A percentile compares a stretch with the other conserved stretches of the same genome.
Conservation (phyloP, 2,329 filamentous ascomycete species). For the Periconia sp. region DNA sequence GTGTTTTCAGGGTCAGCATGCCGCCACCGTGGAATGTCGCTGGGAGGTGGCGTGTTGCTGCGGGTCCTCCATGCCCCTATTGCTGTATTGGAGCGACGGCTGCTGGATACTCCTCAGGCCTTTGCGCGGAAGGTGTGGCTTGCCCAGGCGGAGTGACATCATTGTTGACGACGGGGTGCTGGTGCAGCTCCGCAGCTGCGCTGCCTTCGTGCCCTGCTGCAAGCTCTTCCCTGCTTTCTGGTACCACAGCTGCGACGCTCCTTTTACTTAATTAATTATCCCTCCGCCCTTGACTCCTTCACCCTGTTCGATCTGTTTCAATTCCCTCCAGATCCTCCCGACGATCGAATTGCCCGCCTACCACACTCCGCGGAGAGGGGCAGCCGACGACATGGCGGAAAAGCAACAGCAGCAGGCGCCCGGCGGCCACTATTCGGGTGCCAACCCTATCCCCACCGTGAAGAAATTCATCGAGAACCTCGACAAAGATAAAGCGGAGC, state of each 20-base stretch:
- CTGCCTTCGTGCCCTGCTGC: constrained; percentile 10
- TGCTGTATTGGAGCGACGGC: too few relatives aligned
- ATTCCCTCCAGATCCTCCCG: too few relatives aligned
- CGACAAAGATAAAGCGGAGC: constrained; percentile 77
- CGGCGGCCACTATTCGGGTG: constrained; percentile 78
- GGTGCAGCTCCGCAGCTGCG: neutral
- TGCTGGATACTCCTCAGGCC: too few relatives aligned
- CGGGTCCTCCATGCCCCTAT: too few relatives aligned
- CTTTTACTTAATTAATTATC: constrained; percentile 8
- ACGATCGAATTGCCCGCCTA: too few relatives aligned
- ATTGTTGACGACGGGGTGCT: constrained; percentile 5
- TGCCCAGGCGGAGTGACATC: constrained; percentile 19
- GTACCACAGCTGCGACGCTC: constrained; percentile 3
- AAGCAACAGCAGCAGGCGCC: constrained; percentile 54
- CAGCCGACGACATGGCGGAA: constrained; percentile 47
- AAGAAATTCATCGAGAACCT: constrained; percentile 80
- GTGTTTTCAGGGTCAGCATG: too few relatives aligned
- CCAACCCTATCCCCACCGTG: constrained; percentile 86
- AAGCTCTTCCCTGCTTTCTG: constrained; percentile 19
- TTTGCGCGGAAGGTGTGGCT: constrained; percentile 10
- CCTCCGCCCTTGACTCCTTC: constrained; percentile 5
- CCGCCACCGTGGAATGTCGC: too few relatives aligned
- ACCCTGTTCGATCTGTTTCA: constrained; percentile 2
- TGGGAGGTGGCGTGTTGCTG: too few relatives aligned
- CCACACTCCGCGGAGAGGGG: constrained; percentile 10